Conservation (phyloP, 441 rosid genomes). For the Populus hybrid region DNA sequence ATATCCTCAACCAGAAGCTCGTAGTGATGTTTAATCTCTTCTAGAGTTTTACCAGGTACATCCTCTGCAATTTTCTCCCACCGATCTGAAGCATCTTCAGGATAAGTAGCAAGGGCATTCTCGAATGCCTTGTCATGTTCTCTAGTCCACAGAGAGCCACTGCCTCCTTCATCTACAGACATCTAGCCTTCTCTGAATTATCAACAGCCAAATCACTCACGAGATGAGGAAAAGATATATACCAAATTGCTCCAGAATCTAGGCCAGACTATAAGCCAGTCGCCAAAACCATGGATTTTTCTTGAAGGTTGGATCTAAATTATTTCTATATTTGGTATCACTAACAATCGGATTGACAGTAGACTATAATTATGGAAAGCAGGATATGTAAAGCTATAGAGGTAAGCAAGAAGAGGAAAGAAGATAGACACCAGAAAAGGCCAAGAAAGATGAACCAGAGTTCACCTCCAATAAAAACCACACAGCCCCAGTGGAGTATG, state of each 20-base stretch:
- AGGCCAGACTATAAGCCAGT: constrained; percentile 28
- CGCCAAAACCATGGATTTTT: constrained; percentile 23
- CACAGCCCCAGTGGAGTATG: constrained; percentile 36
- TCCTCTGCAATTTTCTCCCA: constrained; percentile 90
- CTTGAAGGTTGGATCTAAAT: constrained; percentile 31
- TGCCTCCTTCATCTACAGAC: constrained; percentile 71
- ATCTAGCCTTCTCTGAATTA: constrained; percentile 42
- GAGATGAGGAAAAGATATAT: constrained; percentile 24
- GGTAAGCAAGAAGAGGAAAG: constrained; percentile 24
- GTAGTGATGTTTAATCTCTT: constrained; percentile 81
- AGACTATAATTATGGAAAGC: constrained; percentile 22
- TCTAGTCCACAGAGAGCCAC: constrained; percentile 68
- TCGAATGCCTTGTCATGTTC: constrained; percentile 95
- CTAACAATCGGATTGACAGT: constrained; percentile 18
- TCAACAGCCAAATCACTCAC: constrained; percentile 21
- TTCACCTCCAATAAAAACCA: constrained; percentile 44
- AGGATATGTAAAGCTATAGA: constrained; percentile 24
- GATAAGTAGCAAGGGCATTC: constrained; percentile 70
- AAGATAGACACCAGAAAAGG: constrained; percentile 29
- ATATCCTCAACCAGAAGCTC: constrained; percentile 84
- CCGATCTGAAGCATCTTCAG: constrained; percentile 57
- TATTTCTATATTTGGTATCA: constrained; percentile 22
- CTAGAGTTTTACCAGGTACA: constrained; percentile 76
- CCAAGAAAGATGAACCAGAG: constrained; percentile 38
- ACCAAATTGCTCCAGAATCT: constrained; percentile 18